Base-by-base conservation (phyloP, 805 yeast species). In the Kuraishia ogatae region DNA sequence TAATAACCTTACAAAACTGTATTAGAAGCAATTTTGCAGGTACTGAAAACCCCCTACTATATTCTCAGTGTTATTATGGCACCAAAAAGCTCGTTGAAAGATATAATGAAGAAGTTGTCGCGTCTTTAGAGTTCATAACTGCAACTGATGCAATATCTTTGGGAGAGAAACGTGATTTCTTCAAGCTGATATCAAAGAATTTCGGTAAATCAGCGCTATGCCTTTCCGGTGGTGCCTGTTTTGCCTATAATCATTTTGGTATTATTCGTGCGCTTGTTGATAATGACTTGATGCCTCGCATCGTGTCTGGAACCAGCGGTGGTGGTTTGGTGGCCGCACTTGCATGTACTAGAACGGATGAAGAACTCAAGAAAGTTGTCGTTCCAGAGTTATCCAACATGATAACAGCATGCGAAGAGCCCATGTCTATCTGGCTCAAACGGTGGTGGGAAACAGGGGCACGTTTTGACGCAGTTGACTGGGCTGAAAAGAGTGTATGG, bases 251-350 rank as follows among this genome's bases (percentile, higher is more conserved):
- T 35, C 96, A 87, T 67, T 84, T 86, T 68, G 96, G 96, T 2
- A 80, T 87, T 2, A 76, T 87, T 26, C 84, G 83, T 59, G 92
- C 91, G 0, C 67, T 88, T 47, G 68, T 87, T 4, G 91, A 88
- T 56, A 78, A 79, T 56, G 85, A 84, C 64, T 68, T 80, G 52
- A 69, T 87, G 53, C 96, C 96, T 1, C 74, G 75, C 3, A 84
- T 87, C 43, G 73, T 88, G 8, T 80, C 88, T 39, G 96, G 96
- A 1, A 87, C 94, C 0, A 83, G 89, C 0, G 93, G 94, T 1
- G 96, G 96, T 17, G 93, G 91, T 1, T 69, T 86, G 13, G 81
- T 87, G 15, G 92, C 94, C 0, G 88, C 91, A 0, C 66, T 87
- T 47, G 81, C 86, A 0, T 79, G 90, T 53, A 82, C 89, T 0